Evolutionary conservation across 371 early-diverging fungal species (phyloP), one percentile per base, ranked within the genome.

Genomic region (Apophysomyces ossiformis): DNA sequence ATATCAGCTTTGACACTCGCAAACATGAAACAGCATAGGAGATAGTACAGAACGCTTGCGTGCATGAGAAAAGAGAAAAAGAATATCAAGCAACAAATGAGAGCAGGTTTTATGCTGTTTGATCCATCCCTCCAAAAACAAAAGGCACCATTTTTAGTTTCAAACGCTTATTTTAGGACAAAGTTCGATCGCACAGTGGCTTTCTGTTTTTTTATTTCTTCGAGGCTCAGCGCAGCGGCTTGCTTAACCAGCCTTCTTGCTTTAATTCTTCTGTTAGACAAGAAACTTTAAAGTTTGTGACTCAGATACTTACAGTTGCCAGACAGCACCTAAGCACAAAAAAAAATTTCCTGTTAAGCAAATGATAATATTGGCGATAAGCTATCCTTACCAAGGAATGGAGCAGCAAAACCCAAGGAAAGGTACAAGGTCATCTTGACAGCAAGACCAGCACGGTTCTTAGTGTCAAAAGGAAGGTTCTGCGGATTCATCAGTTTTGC

Each of bases 381-480:
- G 21, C 47, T 58, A 16, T 11, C 72, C 72, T 69, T 80, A 81
- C 87, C 81, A 60, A 85, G 38, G 77, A 88, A 88, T 68, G 86
- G 87, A 66, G 81, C 77, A 69, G 74, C 72, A 65, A 88, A 88
- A 58, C 85, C 87, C 37, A 75, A 59, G 62, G 85, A 85, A 69
- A 84, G 72, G 66, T 76, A 85, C 63, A 82, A 70, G 46, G 70
- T 65, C 71, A 86, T 82, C 66, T 77, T 77, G 66, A 83, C 56
- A 60, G 85, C 86, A 78, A 88, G 83, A 64, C 69, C 83, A 69
- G 77, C 74, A 71, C 79, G 84, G 82, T 85, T 88, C 73, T 79
- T 85, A 70, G 88, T 86, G 60, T 80, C 76, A 76, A 88, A 88
- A 57, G 88, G 88, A 70, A 86, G 57, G 78, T 88, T 85, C 88